Evolutionary conservation across 177 flowering plant genomes (phyloP).

Genomic region (Vitis hybrid): DNA sequence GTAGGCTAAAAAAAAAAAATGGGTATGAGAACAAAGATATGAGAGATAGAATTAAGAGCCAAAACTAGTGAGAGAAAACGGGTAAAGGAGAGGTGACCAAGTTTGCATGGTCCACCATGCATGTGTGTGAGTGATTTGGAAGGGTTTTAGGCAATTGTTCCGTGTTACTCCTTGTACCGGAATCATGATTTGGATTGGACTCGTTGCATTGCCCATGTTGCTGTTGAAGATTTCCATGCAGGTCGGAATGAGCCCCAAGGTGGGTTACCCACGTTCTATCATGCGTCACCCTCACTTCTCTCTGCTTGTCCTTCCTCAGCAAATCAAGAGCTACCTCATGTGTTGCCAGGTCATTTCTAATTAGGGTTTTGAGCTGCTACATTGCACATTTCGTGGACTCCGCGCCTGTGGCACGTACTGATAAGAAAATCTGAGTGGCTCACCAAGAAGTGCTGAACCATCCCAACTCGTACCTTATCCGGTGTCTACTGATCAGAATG

Average conservation of each 20-base stretch:
- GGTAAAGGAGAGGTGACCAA: too few relatives aligned
- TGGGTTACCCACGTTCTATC: slow-evolving; percentile 98
- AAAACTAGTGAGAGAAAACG: too few relatives aligned
- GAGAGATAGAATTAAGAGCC: too few relatives aligned
- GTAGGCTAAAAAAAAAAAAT: too few relatives aligned
- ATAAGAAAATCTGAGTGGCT: slow-evolving; percentile 89
- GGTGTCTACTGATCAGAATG: slow-evolving; percentile 85
- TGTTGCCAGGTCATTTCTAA: slow-evolving; percentile 73
- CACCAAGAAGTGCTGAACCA: slow-evolving; percentile 87
- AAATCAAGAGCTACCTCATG: slow-evolving; percentile 77
- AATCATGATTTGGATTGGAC: too few relatives aligned
- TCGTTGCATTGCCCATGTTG: too few relatives aligned
- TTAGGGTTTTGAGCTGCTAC: slow-evolving; percentile 96
- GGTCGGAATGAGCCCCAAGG: slow-evolving; percentile 70
- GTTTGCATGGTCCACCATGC: too few relatives aligned
- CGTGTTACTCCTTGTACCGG: too few relatives aligned
- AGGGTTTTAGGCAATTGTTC: too few relatives aligned
- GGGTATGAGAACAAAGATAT: too few relatives aligned
- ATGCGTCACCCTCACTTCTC: slow-evolving; percentile 88
- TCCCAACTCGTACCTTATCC: slow-evolving; percentile 80
- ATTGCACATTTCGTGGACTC: slow-evolving; percentile 97
- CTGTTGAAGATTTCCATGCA: too few relatives aligned
- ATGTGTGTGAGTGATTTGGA: too few relatives aligned
- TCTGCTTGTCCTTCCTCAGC: slow-evolving; percentile 78
- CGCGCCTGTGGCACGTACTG: slow-evolving; percentile 82